Conservation (phyloP, 129 eudicot species). For the Chrysanthemum makinoi region DNA sequence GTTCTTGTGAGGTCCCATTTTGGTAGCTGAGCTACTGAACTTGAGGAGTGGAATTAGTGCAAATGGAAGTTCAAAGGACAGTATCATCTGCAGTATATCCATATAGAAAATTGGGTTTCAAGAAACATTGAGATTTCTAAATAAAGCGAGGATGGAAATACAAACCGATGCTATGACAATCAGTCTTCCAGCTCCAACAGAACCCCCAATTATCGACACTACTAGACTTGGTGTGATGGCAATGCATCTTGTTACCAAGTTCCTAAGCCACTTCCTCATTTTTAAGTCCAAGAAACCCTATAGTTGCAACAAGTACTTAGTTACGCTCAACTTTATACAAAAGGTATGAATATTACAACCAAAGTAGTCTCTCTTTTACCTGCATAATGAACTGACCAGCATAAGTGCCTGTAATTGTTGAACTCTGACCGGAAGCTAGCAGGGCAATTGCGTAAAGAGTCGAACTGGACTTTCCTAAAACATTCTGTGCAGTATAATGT, state of each 20-base stretch:
- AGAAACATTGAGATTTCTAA: not conserved
- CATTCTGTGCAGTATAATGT: conserved; percentile 30
- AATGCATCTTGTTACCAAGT: conserved; percentile 61
- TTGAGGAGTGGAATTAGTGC: conserved; percentile 80
- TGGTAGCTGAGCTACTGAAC: conserved; percentile 64
- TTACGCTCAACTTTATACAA: not conserved
- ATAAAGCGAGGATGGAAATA: not conserved
- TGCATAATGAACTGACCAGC: conserved; percentile 95
- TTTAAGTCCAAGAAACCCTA: conserved; percentile 77
- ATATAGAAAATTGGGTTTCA: not conserved
- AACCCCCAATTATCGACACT: conserved; percentile 67
- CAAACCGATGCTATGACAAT: conserved; percentile 74
- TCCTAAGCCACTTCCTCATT: conserved; percentile 68
- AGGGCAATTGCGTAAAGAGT: conserved; percentile 59
- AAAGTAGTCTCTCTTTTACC: conserved; percentile 26
- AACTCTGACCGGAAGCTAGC: conserved; percentile 92
- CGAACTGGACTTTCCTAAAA: conserved; percentile 41
- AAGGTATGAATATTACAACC: not conserved
- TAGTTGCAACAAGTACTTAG: not conserved
- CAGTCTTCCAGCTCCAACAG: conserved; percentile 70
- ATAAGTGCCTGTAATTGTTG: conserved; percentile 91
- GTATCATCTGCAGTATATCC: conserved; percentile 57
- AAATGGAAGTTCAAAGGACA: conserved; percentile 82
- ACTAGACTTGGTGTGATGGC: conserved; percentile 75
- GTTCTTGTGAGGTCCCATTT: conserved; percentile 85